phyloP scores from a whole-genome alignment of 2,329 filamentous ascomycete genomes.

The Biscogniauxia marginata region DNA sequence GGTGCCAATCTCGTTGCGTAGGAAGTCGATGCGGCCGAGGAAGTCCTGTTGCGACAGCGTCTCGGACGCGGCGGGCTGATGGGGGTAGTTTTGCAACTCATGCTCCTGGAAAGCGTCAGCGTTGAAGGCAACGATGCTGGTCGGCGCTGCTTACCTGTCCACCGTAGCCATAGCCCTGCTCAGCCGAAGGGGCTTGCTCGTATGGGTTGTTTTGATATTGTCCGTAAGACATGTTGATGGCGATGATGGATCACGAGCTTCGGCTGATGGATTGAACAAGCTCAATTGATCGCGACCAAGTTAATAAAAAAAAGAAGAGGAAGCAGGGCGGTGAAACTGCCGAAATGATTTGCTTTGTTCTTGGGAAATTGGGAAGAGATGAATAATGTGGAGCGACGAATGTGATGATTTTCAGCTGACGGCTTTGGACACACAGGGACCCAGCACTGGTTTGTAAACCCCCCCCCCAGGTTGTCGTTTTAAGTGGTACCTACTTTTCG shows the following conservation, averaged over 20 bases:
- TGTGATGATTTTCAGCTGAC: constrained; percentile 4
- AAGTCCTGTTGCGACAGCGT: constrained; percentile 65
- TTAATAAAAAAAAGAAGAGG: constrained; percentile 1
- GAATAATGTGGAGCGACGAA: constrained; percentile 1
- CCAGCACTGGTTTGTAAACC: too few species aligned
- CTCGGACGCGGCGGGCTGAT: constrained; percentile 23
- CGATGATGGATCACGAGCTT: constrained; percentile 3
- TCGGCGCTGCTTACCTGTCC: constrained; percentile 38
- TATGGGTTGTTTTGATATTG: constrained; percentile 68
- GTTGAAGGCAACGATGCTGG: neutral
- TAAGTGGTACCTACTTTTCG: neutral
- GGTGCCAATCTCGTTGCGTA: constrained; percentile 66
- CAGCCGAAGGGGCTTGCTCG: constrained; percentile 49
- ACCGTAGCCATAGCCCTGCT: constrained; percentile 45
- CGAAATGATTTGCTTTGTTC: neutral
- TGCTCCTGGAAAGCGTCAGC: constrained; percentile 34
- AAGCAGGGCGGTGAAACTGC: neutral
- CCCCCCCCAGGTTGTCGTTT: neutral
- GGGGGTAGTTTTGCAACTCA: constrained; percentile 53
- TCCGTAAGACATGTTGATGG: constrained; percentile 55
- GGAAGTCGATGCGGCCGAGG: constrained; percentile 63
- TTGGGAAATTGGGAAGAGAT: neutral
- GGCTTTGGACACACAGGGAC: neutral
- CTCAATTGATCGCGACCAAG: neutral
- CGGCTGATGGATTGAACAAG: neutral